phyloP scores from a whole-genome alignment of 164 flowering plant species.

The Umbilicus rupestris region DNA sequence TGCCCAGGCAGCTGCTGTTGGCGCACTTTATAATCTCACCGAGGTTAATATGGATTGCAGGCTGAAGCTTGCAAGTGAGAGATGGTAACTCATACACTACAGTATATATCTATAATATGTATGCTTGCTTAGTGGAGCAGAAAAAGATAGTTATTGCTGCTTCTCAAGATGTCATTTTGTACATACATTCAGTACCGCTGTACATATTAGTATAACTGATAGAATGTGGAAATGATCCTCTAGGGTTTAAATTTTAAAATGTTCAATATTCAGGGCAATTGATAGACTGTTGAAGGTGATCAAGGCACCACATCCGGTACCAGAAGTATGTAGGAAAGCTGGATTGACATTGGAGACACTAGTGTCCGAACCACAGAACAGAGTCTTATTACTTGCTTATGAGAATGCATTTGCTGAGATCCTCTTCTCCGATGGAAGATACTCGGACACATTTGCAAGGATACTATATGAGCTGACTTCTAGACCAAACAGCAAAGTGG shows the following conservation, averaged over 20 bases:
- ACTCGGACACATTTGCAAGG: conserved; percentile 86
- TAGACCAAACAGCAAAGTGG: conserved; percentile 61
- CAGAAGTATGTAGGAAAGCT: conserved; percentile 90
- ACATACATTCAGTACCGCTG: not conserved
- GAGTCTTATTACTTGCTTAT: conserved; percentile 57
- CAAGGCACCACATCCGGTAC: conserved; percentile 77
- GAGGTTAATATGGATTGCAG: conserved; percentile 93
- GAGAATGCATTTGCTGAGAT: conserved; percentile 91
- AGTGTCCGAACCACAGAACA: conserved; percentile 84
- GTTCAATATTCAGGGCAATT: conserved; percentile 55
- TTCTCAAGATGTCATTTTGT: not conserved
- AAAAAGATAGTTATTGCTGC: not conserved
- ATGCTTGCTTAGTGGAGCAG: not conserved
- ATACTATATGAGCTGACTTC: conserved; percentile 82
- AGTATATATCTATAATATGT: not conserved
- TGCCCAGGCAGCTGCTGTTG: conserved; percentile 97
- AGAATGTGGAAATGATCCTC: not conserved
- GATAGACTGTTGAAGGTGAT: conserved; percentile 79
- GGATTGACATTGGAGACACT: conserved; percentile 81
- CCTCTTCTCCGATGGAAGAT: conserved; percentile 59
- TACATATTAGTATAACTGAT: no score
- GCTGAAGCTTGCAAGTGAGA: conserved; percentile 81
- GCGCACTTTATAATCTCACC: conserved; percentile 83
- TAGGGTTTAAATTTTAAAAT: not conserved
- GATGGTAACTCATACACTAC: conserved; percentile 44